Base-by-base conservation (phyloP, 1,139 yeast genomes). In the Pichia sp. region DNA sequence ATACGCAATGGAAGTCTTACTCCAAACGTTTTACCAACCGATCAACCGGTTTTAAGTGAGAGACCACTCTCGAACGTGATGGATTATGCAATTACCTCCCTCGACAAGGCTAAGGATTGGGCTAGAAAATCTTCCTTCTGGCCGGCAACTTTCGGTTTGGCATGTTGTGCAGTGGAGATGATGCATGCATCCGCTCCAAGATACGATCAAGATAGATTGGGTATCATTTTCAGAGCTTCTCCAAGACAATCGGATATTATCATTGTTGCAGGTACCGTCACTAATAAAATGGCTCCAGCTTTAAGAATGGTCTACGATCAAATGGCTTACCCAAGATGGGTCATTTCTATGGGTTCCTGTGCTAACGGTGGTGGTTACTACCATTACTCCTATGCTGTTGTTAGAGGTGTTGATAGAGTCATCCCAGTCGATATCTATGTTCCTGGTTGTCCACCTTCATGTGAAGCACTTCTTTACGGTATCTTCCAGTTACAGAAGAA, bases 281-380 rank as follows among this genome's bases (percentile, higher is more conserved):
- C 95, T 46, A 85, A 85, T 62, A 85, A 85, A 66, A 85, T 84
- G 94, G 94, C 94, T 0, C 94, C 95, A 29, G 93, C 94, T 19
- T 69, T 85, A 59, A 79, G 95, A 67, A 94, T 84, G 65, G 94
- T 85, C 30, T 85, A 85, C 61, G 95, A 85, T 62, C 94, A 85
- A 64, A 85, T 85, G 94, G 87, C 94, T 27, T 94, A 83, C 49
- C 95, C 95, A 35, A 77, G 88, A 64, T 74, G 77, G 81, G 94
- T 85, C 39, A 84, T 85, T 53, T 82, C 94, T 42, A 85, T 85
- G 95, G 95, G 95, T 30, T 81, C 93, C 9, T 85, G 95, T 65
- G 95, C 95, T 46, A 85, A 85, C 58, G 95, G 95, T 44, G 95
- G 95, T 45, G 95, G 95, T 27, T 85, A 85, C 64, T 85, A 85